These are phyloP conservation scores for Cercospora citrullina DNA, from an alignment of 2,329 filamentous ascomycete genomes.

Conservation along the genomic window DNA sequence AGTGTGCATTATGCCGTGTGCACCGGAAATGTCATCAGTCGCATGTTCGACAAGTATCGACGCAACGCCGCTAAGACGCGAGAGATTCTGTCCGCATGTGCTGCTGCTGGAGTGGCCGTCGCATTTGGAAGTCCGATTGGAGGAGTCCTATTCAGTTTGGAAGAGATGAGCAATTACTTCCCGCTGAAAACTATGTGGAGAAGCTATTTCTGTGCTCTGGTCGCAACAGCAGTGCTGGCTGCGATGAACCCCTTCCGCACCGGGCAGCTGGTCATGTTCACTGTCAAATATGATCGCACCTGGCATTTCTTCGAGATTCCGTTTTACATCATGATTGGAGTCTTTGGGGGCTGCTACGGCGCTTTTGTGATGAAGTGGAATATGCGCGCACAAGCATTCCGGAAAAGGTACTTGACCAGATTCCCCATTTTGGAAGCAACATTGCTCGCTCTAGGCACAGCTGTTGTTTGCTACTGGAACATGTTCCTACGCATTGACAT, in stretches of 20 bases:
- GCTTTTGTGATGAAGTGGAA: conserved; percentile 99
- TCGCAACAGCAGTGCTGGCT: conserved; percentile 87
- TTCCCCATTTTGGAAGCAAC: conserved; percentile 87
- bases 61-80: conserved; percentile 90
- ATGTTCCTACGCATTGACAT: conserved; percentile 95
- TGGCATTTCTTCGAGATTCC: conserved; percentile 98
- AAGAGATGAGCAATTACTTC: conserved; percentile 97
- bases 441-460: conserved; percentile 77
- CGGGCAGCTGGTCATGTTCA: conserved; percentile 98
- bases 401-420: conserved; percentile 83
- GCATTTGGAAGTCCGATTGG: conserved; percentile 97
- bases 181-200: conserved; percentile 97
- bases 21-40: conserved; percentile 92
- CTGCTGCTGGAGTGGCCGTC: conserved; percentile 91
- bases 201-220: conserved; percentile 95
- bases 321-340: conserved; percentile 87
- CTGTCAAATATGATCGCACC: conserved; percentile 88
- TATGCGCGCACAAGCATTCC: conserved; percentile 82
- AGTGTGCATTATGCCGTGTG: conserved; percentile 99
- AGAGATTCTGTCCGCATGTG: conserved; percentile 91
- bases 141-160: conserved; percentile 91
- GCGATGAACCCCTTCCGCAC: conserved; percentile 98
- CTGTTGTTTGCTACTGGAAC: conserved; percentile 94
- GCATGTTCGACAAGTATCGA: conserved; percentile 88
- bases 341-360: conserved; percentile 93